Conservation (phyloP, 305 asterid species). For the Fraxinus nigra region DNA sequence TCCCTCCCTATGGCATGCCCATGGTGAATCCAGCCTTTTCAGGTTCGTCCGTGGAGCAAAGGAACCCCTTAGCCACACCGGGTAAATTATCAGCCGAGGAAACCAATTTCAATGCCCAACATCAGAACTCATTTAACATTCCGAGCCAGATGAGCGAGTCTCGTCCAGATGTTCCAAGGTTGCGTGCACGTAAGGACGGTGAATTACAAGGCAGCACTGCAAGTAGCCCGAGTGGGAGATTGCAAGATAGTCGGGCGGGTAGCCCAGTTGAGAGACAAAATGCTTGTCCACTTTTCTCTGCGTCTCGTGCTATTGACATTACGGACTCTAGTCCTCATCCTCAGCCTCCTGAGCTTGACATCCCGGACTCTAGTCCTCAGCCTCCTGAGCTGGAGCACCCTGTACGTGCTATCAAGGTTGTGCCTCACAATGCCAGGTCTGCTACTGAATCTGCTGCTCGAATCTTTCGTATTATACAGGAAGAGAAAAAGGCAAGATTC, state of each 20-base stretch:
- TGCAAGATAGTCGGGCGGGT: slow-evolving; percentile 12
- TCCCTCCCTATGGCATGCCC: slow-evolving; percentile 58
- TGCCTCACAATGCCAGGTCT: slow-evolving; percentile 65
- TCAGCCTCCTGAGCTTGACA: slow-evolving; percentile 12
- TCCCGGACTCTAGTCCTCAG: slow-evolving; percentile 19
- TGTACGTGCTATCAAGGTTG: slow-evolving; percentile 43
- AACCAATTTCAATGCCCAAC: slow-evolving; percentile 16
- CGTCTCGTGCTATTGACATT: slow-evolving; percentile 28
- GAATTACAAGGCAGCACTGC: slow-evolving; percentile 63
- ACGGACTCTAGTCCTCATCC: slow-evolving; percentile 9
- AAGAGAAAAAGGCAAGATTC: slow-evolving; percentile 63
- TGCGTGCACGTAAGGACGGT: slow-evolving; percentile 27
- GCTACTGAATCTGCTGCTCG: slow-evolving; percentile 86
- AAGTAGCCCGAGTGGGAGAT: slow-evolving; percentile 50
- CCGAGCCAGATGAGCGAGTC: slow-evolving; percentile 29
- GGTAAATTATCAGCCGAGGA: slow-evolving; percentile 15
- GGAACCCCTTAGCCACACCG: slow-evolving; percentile 15
- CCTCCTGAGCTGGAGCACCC: slow-evolving; percentile 21
- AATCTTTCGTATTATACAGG: slow-evolving; percentile 72
- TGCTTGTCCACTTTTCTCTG: slow-evolving; percentile 50
- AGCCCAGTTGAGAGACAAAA: slow-evolving; percentile 28
- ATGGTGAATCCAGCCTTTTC: slow-evolving; percentile 46
- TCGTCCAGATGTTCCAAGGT: slow-evolving; percentile 11
- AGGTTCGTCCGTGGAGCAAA: slow-evolving; percentile 42
- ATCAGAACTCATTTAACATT: background rate